Base-by-base conservation (phyloP, 106 monocot species). In the Agapanthus africanus region DNA sequence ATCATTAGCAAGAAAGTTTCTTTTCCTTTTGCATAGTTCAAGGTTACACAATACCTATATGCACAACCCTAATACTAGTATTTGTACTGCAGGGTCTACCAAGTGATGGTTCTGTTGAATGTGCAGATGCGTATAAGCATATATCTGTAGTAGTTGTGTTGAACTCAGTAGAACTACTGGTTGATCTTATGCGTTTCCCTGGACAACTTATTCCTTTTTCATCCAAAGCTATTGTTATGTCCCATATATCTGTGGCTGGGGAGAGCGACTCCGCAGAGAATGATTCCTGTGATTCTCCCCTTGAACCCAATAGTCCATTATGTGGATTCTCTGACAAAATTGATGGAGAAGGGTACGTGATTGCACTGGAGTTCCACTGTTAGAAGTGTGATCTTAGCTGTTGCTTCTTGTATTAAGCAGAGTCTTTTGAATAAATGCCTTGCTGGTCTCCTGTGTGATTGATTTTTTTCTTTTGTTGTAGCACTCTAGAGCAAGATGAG, bases 231-330 rank as follows among this genome's bases (percentile, higher is more conserved):
- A 78, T 99, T 50, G 70, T 90, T 67, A 83, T 85, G 54, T 85
- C 99, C 56, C 99, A 99, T 61, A 80, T 93, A 63, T 83, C 92
- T 69, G 77, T 84, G 68, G 81, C 89, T 61, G 99, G 90, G 28
- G 99, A 99, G 73, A 90, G 90, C 80, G 99, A 99, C 39, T 99
- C 93, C 50, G 93, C 93, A 66, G 99, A 93, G 59, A 87, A 99
- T 81, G 99, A 99, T 46, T 99, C 99, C 31, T 99, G 99, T 72
- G 99, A 99, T 87, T 99, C 99, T 85, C 93, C 99, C 21, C 87
- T 93, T 79, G 99, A 99, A 69, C 93, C 99, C 19, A 99, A 93
- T 74, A 99, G 99, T 76, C 99, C 99, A 69, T 78, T 90, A 16
- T 93, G 80, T 70, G 90, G 78, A 30, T 66, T 77, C 76, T 74